These are phyloP conservation scores for Barnettozyma vustinii DNA, from an alignment of 805 yeast genomes.

Conservation along the genomic window DNA sequence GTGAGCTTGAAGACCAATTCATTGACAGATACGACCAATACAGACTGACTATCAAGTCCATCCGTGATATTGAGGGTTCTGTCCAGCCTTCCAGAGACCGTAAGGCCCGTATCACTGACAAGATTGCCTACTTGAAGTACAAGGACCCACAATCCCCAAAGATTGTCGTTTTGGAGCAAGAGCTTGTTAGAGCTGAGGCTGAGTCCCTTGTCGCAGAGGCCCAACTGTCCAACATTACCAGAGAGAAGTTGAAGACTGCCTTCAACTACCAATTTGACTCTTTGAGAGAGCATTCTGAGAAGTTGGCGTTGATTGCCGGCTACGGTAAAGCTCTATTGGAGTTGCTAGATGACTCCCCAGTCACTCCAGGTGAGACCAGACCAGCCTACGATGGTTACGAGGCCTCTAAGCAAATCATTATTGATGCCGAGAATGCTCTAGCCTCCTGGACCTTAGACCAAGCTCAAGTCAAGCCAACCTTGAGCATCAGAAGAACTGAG, in stretches of 20 bases:
- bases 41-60: constrained; percentile 89
- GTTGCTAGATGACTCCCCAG: constrained; percentile 93
- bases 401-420: constrained; percentile 95
- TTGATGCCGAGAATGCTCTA: constrained; percentile 93
- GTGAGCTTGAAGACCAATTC: constrained; percentile 97
- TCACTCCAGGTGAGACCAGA: constrained; percentile 98
- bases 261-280: constrained; percentile 96
- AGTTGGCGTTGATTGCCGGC: constrained; percentile 95
- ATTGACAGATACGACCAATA: constrained; percentile 98
- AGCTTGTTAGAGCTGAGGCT: constrained; percentile 97
- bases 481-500: constrained; percentile 47
- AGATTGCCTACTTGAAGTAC: constrained; percentile 95
- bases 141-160: constrained; percentile 98
- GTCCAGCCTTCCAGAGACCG: constrained; percentile 98
- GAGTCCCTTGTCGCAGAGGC: constrained; percentile 99
- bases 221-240: constrained; percentile 94
- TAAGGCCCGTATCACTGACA: constrained; percentile 94
- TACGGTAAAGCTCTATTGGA: constrained; percentile 97
- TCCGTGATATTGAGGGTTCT: constrained; percentile 94
- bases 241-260: constrained; percentile 96
- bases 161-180: constrained; percentile 93
- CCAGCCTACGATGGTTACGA: constrained; percentile 98
- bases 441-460: constrained; percentile 95
- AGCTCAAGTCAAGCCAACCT: constrained; percentile 91
- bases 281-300: constrained; percentile 90